These are phyloP conservation scores for Sarocladium kiliense DNA, from an alignment of 2,329 filamentous ascomycete species.

Conservation along the genomic window DNA sequence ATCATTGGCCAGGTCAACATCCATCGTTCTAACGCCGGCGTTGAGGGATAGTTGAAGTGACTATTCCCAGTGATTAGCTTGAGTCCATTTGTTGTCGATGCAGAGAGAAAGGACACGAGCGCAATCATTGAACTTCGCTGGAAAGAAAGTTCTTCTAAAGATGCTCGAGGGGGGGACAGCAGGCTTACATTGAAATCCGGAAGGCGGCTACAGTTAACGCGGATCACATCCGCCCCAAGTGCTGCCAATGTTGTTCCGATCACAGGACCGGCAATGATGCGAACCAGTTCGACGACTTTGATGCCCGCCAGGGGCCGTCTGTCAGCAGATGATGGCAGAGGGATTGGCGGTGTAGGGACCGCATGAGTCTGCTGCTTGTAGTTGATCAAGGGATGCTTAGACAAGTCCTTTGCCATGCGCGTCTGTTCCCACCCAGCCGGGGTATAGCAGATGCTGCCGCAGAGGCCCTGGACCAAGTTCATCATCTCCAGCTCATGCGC, in stretches of 20 bases:
- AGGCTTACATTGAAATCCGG: conserved; percentile 27
- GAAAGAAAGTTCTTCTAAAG: too few species aligned
- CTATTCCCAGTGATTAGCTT: not conserved
- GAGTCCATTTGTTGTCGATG: too few species aligned
- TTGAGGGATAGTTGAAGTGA: conserved; percentile 27
- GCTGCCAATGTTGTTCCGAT: conserved; percentile 37
- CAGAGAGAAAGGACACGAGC: too few species aligned
- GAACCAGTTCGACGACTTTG: conserved; percentile 44
- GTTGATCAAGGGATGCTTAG: conserved; percentile 28
- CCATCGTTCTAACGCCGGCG: conserved; percentile 40
- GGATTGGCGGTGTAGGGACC: conserved; percentile 24
- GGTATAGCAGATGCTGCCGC: conserved; percentile 21
- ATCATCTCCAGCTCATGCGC: conserved; percentile 17
- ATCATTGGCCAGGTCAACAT: conserved; percentile 39
- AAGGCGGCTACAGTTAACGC: conserved; percentile 36
- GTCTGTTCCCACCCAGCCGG: conserved; percentile 19
- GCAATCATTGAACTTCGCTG: too few species aligned
- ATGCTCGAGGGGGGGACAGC: too few species aligned
- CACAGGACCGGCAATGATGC: conserved; percentile 41
- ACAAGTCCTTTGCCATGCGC: conserved; percentile 18
- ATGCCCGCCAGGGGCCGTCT: conserved; percentile 36
- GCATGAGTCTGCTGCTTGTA: conserved; percentile 27
- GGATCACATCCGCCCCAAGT: conserved; percentile 40
- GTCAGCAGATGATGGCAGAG: conserved; percentile 24
- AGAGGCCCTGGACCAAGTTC: conserved; percentile 19